Evolutionary conservation across 257 asterid genomes (phyloP).

Genomic region (Datura wrightii): DNA sequence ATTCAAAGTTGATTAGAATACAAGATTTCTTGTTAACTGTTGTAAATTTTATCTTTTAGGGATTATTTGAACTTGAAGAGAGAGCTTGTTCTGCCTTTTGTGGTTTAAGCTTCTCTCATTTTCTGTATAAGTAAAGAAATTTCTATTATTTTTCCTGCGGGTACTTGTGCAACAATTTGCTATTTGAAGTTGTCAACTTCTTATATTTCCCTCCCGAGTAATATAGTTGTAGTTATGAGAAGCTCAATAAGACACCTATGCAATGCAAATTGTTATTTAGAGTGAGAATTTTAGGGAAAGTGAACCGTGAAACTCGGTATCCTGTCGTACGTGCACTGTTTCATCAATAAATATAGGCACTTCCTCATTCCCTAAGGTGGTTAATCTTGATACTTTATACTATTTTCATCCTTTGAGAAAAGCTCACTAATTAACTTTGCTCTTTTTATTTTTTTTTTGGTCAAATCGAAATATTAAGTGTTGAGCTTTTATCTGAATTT

Average conservation of each 20-base stretch:
- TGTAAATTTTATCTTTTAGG: conserved; percentile 25
- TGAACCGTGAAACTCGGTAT: too few relatives aligned
- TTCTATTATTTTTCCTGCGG: neutral
- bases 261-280: too few relatives aligned
- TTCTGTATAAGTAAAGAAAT: neutral
- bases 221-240: neutral
- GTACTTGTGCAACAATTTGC: neutral
- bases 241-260: neutral
- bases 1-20: neutral
- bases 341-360: too few relatives aligned
- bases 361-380: too few relatives aligned
- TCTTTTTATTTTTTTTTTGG: too few relatives aligned
- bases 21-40: conserved; percentile 41
- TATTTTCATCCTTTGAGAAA: too few relatives aligned
- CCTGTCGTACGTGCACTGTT: too few relatives aligned
- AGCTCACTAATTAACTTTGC: too few relatives aligned
- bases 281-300: too few relatives aligned
- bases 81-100: conserved; percentile 7
- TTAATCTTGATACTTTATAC: too few relatives aligned
- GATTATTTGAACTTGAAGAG: neutral
- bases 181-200: neutral
- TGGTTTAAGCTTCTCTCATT: neutral
- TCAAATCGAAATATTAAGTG: too few relatives aligned
- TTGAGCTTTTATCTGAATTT: too few relatives aligned
- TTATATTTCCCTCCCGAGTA: neutral